Evolutionary conservation across 257 asterid genomes (phyloP).

Genomic region (Solanum sejunctum): DNA sequence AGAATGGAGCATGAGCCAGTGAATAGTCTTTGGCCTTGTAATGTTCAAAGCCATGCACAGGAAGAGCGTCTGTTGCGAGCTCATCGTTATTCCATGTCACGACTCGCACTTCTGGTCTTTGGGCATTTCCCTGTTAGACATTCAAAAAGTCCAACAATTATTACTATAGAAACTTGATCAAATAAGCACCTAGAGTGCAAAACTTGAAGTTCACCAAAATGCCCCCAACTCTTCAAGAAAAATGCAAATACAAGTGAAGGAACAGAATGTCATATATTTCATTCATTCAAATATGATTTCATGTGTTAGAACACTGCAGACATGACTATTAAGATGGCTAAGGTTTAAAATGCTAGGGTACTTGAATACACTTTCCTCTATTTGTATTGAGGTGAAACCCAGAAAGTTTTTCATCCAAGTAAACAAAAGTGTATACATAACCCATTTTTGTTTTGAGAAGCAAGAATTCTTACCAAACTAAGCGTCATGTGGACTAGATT

Average conservation of each 20-base stretch:
- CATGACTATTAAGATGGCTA: background rate
- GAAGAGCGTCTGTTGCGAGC: slow-evolving; percentile 92
- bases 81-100: slow-evolving; percentile 91
- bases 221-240: background rate
- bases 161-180: background rate
- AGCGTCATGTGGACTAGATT: background rate
- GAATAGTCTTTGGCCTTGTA: slow-evolving; percentile 96
- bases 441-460: background rate
- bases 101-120: slow-evolving; percentile 97
- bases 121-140: slow-evolving; percentile 80
- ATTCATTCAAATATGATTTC: background rate
- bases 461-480: background rate
- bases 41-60: slow-evolving; percentile 93
- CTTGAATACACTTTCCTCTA: background rate
- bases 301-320: background rate
- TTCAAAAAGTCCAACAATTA: background rate
- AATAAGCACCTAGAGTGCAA: background rate
- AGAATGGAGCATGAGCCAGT: slow-evolving; percentile 95
- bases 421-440: background rate
- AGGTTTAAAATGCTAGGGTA: background rate
- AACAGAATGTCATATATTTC: background rate
- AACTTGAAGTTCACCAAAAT: background rate
- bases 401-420: background rate
- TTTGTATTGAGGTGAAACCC: background rate
- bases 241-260: background rate